Evolutionary conservation across 2,329 filamentous ascomycete genomes (phyloP).

Genomic region (Aspergillus texensis): DNA sequence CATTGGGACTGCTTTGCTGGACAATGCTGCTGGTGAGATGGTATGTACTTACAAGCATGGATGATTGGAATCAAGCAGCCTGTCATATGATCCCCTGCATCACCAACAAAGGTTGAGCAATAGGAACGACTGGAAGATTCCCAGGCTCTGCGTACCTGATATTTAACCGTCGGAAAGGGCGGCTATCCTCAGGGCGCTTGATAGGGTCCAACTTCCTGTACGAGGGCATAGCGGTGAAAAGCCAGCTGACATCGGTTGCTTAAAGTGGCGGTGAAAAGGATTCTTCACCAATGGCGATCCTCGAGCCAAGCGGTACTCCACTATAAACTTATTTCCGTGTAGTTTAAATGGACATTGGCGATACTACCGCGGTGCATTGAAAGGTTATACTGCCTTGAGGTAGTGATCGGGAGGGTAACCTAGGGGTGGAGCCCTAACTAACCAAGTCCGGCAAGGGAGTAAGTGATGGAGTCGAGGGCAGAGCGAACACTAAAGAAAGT

Average conservation of each 20-base stretch:
- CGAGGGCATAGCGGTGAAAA: not conserved
- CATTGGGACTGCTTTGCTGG: not conserved
- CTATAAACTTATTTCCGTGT: not conserved
- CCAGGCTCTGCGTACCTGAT: not conserved
- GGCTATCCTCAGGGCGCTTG: not conserved
- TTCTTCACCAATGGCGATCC: not conserved
- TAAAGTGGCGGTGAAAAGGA: not conserved
- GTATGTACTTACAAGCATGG: not conserved
- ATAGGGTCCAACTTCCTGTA: not conserved
- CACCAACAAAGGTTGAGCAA: not conserved
- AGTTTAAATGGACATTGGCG: not conserved
- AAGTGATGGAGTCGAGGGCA: no score
- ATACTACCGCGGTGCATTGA: not conserved
- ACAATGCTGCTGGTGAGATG: not conserved
- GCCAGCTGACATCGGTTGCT: not conserved
- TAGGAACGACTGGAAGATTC: not conserved
- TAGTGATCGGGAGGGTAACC: not conserved
- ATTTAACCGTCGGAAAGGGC: not conserved
- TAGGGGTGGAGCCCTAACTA: not conserved
- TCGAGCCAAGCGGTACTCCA: not conserved
- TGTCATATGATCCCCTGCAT: constrained; percentile 1
- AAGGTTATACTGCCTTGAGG: not conserved
- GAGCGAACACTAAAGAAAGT: not conserved
- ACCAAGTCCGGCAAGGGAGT: no score
- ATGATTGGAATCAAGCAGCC: not conserved